These are phyloP conservation scores for Thelephora terrestris DNA, from an alignment of 1,284 basidiomycete genomes.

Conservation along the genomic window DNA sequence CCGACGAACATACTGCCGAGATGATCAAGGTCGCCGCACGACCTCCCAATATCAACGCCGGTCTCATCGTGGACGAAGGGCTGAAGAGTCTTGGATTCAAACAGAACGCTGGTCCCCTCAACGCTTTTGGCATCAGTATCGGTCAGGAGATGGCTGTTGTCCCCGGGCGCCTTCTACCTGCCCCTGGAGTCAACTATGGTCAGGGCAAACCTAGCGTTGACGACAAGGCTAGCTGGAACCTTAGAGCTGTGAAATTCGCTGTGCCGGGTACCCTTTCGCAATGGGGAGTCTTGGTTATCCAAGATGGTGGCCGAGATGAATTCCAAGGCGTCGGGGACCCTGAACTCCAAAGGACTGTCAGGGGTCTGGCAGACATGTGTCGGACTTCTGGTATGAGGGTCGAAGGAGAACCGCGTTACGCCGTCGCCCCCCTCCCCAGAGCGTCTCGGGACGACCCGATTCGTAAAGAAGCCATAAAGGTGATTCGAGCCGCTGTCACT, in stretches of 20 bases:
- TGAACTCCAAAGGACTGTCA: conserved; percentile 31
- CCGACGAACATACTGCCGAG: conserved; percentile 51
- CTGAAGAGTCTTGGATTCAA: conserved; percentile 52
- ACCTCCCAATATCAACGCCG: conserved; percentile 56
- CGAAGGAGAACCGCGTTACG: conserved; percentile 21
- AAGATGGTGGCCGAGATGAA: conserved; percentile 39
- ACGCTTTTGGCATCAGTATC: conserved; percentile 51
- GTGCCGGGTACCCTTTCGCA: conserved; percentile 38
- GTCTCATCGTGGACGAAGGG: conserved; percentile 45
- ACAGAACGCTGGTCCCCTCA: conserved; percentile 30
- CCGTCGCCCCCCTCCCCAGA: conserved; percentile 32
- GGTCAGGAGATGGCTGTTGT: conserved; percentile 61
- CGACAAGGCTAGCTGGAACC: conserved; percentile 62
- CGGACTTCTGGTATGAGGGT: conserved; percentile 49
- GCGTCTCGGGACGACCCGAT: conserved; percentile 37
- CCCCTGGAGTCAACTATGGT: conserved; percentile 50
- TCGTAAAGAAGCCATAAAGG: conserved; percentile 32
- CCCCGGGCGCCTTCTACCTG: conserved; percentile 54
- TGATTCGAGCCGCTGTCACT: conserved; percentile 23
- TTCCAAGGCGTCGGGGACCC: conserved; percentile 38
- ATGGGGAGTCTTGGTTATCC: conserved; percentile 58
- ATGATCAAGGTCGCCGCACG: conserved; percentile 65
- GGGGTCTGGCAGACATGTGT: conserved; percentile 49
- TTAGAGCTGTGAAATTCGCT: conserved; percentile 51
- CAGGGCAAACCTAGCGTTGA: conserved; percentile 36